Base-by-base conservation (phyloP, 1,284 basidiomycete genomes). In the Cutaneotrichosporon cyanovorans region DNA sequence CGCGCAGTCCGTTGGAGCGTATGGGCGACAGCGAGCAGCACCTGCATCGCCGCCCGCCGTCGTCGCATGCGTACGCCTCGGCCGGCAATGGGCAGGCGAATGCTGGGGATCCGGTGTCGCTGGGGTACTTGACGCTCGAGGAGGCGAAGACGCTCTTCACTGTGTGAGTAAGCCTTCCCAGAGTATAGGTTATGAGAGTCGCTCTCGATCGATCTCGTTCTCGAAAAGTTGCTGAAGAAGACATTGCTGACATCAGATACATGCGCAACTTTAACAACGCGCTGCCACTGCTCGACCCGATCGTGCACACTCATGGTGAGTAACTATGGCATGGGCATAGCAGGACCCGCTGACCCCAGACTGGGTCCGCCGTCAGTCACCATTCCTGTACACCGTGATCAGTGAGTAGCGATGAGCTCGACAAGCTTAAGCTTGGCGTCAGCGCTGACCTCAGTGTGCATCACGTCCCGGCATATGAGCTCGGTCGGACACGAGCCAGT, bases 341-440 rank as follows among this genome's bases (percentile, higher is more conserved):
- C 35, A 20, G 18, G n/a, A n/a, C n/a, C n/a, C 15, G 34, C 40
- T 39, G 32, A 37, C 30, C 30, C 22, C n/a, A 57, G 62, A 63
- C 37, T 53, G 43, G 35, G 56, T 63, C 18, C 55, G 61, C n/a
- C 43, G 51, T 25, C 45, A 43, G 4, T 62, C 62, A 8, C 44
- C 61, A 2, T 63, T 65, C 35, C 50, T 63, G 10, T 62, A 62
- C 45, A 61, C 62, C 5, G 55, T 62, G 6, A 59, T 61, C 31
- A 22, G 61, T 63, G 42, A 49, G 59, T 57, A 11, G 12, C 22
- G 16, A 20, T 16, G 18, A n/a, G 5, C 20, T 18, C 32, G 14
- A 18, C 30, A n/a, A n/a, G n/a, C n/a, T n/a, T n/a, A n/a, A n/a
- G n/a, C n/a, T n/a, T n/a, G n/a, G n/a, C n/a, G n/a, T 31, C 28